A percentile compares a stretch with the other conserved stretches of the same genome.
Evolutionary conservation across 2,329 filamentous ascomycete species (phyloP).

Genomic region (Dendrostoma leiphaemia): DNA sequence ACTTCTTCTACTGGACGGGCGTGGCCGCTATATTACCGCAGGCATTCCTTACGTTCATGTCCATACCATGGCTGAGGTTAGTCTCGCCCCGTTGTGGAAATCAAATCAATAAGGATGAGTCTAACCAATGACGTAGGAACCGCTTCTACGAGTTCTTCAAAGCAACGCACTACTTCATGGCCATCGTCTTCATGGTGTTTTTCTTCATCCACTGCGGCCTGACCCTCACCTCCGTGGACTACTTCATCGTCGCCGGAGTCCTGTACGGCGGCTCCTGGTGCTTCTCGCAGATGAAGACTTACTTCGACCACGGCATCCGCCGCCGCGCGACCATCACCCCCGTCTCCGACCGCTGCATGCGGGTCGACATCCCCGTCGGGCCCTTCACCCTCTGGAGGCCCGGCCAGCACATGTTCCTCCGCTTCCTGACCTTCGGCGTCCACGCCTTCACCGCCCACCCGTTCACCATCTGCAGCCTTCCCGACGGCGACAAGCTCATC

Average conservation of each 20-base stretch:
- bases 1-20: conserved; percentile 6
- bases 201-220: conserved; percentile 9
- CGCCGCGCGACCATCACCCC: not conserved
- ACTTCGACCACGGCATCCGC: conserved; percentile 10
- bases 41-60: conserved; percentile 6
- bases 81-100: not conserved
- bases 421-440: conserved; percentile 14
- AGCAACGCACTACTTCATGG: conserved; percentile 5
- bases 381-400: conserved; percentile 3
- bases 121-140: not conserved
- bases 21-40: conserved; percentile 4
- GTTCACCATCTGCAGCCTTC: conserved; percentile 19
- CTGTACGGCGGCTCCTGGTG: conserved; percentile 7
- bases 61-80: conserved; percentile 4
- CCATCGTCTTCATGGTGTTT: conserved; percentile 10
- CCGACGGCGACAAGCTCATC: not conserved
- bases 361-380: conserved; percentile 5
- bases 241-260: conserved; percentile 6
- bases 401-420: conserved; percentile 15
- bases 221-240: conserved; percentile 2
- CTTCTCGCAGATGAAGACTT: conserved; percentile 8
- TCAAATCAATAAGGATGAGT: not conserved
- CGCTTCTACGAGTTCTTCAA: conserved; percentile 11
- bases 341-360: not conserved
- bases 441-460: conserved; percentile 20